Evolutionary conservation across 2,329 filamentous ascomycete species (phyloP).

Genomic region (Colletotrichum lini): DNA sequence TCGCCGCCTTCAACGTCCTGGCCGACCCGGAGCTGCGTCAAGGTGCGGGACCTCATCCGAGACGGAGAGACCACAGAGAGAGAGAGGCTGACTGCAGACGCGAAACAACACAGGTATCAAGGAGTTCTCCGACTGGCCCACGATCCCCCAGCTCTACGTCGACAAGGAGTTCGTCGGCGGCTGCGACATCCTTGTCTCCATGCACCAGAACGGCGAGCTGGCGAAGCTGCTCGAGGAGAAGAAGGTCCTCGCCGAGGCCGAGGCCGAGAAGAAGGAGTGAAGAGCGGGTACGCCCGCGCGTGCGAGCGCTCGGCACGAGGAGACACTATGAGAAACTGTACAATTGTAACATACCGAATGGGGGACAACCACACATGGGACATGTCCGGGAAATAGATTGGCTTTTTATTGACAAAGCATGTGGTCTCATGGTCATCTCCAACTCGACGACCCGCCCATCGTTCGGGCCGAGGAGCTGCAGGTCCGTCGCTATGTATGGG

Average conservation of each 20-base stretch:
- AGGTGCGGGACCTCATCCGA: conserved; percentile 66
- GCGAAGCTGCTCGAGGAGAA: conserved; percentile 94
- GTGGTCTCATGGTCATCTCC: not conserved
- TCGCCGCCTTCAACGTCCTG: conserved; percentile 97
- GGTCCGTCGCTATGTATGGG: not conserved
- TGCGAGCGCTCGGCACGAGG: not conserved
- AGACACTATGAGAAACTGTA: conserved; percentile 25
- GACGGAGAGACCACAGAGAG: too few species aligned
- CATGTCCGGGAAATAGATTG: conserved; percentile 27
- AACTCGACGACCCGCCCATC: not conserved
- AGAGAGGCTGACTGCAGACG: conserved; percentile 23
- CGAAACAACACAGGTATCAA: conserved; percentile 80
- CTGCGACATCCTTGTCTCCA: conserved; percentile 96
- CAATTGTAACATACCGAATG: conserved; percentile 39
- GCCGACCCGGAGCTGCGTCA: conserved; percentile 89
- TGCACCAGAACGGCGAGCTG: conserved; percentile 96
- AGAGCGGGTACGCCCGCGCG: not conserved
- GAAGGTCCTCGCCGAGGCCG: conserved; percentile 78
- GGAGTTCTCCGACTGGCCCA: conserved; percentile 99
- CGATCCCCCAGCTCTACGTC: conserved; percentile 96
- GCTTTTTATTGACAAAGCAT: conserved; percentile 5
- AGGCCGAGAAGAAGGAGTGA: conserved; percentile 57
- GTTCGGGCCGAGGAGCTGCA: not conserved
- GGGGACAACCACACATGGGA: conserved; percentile 13
- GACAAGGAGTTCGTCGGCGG: conserved; percentile 97